Conservation (phyloP, 495 filamentous ascomycete species). For the Tetracladium setigerum region DNA sequence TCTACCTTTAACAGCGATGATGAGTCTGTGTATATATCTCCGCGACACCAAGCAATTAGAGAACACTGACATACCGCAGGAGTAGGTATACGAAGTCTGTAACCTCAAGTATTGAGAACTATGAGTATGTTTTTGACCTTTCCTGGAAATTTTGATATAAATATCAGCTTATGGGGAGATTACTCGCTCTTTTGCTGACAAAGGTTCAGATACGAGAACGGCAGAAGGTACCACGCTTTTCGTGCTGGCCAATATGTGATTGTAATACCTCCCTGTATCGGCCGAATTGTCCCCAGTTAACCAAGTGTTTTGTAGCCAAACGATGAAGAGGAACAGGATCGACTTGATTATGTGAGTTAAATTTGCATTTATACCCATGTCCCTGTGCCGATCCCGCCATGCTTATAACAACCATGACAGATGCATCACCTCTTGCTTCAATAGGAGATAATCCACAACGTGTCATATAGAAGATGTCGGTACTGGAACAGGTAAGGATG, state of each 20-base stretch:
- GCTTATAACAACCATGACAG: too few species aligned
- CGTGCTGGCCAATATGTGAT: slow-evolving; percentile 4
- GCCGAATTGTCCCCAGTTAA: too few species aligned
- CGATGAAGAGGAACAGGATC: too few species aligned
- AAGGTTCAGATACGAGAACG: slow-evolving; percentile 1
- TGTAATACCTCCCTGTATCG: not conserved
- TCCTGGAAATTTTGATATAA: not conserved
- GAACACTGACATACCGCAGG: not conserved
- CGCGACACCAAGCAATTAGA: slow-evolving; percentile 2
- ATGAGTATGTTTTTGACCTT: not conserved
- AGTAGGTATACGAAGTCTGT: not conserved
- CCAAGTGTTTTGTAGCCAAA: not conserved
- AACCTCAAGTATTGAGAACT: not conserved
- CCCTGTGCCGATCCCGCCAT: too few species aligned
- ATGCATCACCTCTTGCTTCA: too few species aligned
- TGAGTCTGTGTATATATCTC: not conserved
- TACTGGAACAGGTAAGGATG: too few species aligned
- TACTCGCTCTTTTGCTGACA: not conserved
- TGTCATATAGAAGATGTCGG: too few species aligned
- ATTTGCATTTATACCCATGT: too few species aligned
- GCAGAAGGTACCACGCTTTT: not conserved
- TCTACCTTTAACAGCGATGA: not conserved
- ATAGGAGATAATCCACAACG: too few species aligned
- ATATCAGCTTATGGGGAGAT: not conserved
- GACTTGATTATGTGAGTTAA: too few species aligned